Percentiles rank a stretch among this genome's conserved stretches.
These are phyloP conservation scores for Thielaviopsis populi DNA, from an alignment of 2,329 filamentous ascomycete species.

Conservation along the genomic window DNA sequence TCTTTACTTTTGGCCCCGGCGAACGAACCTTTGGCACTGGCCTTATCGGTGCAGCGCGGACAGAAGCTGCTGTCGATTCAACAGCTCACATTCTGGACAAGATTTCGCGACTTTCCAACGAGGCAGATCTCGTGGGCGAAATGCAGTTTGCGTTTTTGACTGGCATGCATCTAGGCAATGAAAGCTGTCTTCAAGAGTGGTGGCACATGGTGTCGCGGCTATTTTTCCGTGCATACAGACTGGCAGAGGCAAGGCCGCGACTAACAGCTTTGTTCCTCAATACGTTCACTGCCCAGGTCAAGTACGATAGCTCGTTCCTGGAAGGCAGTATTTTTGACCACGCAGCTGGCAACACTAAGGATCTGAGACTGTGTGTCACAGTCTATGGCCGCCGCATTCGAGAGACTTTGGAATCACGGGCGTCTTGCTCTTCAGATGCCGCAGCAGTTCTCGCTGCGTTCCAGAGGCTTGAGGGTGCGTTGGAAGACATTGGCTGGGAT, in stretches of 20 bases:
- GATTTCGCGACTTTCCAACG: constrained; percentile 15
- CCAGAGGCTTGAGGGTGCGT: constrained; percentile 30
- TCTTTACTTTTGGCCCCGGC: constrained; percentile 33
- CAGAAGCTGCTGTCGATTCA: constrained; percentile 33
- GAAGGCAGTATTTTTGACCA: constrained; percentile 31
- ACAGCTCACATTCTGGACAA: constrained; percentile 30
- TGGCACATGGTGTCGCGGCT: constrained; percentile 39
- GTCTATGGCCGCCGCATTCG: constrained; percentile 40
- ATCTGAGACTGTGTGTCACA: constrained; percentile 34
- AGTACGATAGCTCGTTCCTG: constrained; percentile 36
- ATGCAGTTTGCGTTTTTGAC: constrained; percentile 45
- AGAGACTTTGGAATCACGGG: constrained; percentile 27
- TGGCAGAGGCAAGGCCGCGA: constrained; percentile 29
- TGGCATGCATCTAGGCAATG: constrained; percentile 42
- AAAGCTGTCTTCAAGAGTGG: constrained; percentile 48
- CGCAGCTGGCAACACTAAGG: constrained; percentile 22
- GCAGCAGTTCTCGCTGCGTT: constrained; percentile 34
- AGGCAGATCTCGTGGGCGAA: constrained; percentile 39
- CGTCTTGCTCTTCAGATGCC: constrained; percentile 26
- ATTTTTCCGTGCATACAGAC: constrained; percentile 35
- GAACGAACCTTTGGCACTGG: constrained; percentile 30
- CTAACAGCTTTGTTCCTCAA: constrained; percentile 35
- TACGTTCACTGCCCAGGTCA: constrained; percentile 39
- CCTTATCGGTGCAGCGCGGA: constrained; percentile 26
- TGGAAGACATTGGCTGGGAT: constrained; percentile 40